Evolutionary conservation across 768 basidiomycete species (phyloP), one percentile per base, ranked within the genome.

Genomic region (Mycena venus): DNA sequence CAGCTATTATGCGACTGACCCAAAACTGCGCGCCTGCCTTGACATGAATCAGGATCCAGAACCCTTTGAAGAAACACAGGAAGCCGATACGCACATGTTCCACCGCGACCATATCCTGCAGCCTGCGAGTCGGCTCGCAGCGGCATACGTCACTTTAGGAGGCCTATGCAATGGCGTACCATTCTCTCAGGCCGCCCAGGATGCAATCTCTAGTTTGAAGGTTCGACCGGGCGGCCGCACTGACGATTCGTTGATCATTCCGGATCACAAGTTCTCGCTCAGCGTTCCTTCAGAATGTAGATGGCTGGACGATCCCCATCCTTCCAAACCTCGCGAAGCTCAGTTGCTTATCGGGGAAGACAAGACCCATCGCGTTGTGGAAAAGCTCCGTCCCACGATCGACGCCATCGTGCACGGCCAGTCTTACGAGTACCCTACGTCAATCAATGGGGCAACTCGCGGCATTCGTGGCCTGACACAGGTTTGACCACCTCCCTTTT

Each of bases 281-380:
- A 11, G 40, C 8, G 53, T 17, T 31, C 11, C 15, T 17, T 17
- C n/a, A 14, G n/a, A 17, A 10, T 21, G 17, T 4, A 42, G 60
- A 44, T 42, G 40, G 40, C 40, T 15, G 14, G 40, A 42, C 10
- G 2, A 17, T 15, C 40, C 60, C 25, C 36, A 23, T 2, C 60
- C 23, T 15, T 27, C 25, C 9, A 9, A 17, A 55, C 5, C 14
- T 29, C 53, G 53, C 15, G 53, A 51, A 36, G 36, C 65, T 29
- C 11, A 6, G 2, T 17, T 67, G 8, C 49, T 67, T n/a, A 1
- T 67, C 5, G 66, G 53, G 2, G 66, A 68, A 23, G 66, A 68
- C 38, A 68, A 68, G 23, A 68, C 53, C n/a, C 34, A 68, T 44
- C 34, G 29, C 17, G 51, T 68, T 9, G 58, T 68, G 66, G 14